These are phyloP conservation scores for Protea cynaroides DNA, from an alignment of 164 flowering plant genomes.

Conservation along the genomic window DNA sequence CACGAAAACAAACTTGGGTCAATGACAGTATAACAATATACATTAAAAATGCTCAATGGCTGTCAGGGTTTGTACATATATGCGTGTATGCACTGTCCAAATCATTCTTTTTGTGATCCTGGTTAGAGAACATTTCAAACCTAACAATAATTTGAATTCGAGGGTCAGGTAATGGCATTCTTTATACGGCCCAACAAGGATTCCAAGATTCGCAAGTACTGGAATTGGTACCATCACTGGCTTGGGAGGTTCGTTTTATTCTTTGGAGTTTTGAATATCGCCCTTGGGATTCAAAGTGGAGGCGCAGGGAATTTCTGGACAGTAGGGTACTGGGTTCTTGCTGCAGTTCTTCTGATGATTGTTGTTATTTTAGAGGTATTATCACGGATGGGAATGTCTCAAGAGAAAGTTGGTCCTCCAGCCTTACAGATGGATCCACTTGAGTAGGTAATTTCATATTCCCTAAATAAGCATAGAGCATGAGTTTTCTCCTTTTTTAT, in stretches of 20 bases:
- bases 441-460: neutral
- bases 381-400: slow-evolving; percentile 23
- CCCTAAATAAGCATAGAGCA: neutral
- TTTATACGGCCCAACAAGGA: slow-evolving; percentile 56
- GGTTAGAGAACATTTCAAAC: neutral
- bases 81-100: no score
- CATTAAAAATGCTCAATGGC: neutral
- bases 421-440: slow-evolving; percentile 37
- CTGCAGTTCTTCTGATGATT: slow-evolving; percentile 33
- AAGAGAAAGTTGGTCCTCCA: slow-evolving; percentile 24
- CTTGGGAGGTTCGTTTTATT: slow-evolving; percentile 61
- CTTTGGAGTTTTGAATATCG: slow-evolving; percentile 58
- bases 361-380: slow-evolving; percentile 51
- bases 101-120: no score
- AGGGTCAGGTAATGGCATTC: slow-evolving; percentile 59
- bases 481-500: no score
- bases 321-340: slow-evolving; percentile 58
- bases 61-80: no score
- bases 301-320: slow-evolving; percentile 48
- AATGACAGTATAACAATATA: no score
- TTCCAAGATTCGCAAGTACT: slow-evolving; percentile 53
- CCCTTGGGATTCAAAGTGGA: slow-evolving; percentile 53
- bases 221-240: slow-evolving; percentile 84
- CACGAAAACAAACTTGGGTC: neutral
- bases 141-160: slow-evolving; percentile 6